phyloP scores from a whole-genome alignment of 2,329 filamentous ascomycete species.

The Curvularia spicifera region DNA sequence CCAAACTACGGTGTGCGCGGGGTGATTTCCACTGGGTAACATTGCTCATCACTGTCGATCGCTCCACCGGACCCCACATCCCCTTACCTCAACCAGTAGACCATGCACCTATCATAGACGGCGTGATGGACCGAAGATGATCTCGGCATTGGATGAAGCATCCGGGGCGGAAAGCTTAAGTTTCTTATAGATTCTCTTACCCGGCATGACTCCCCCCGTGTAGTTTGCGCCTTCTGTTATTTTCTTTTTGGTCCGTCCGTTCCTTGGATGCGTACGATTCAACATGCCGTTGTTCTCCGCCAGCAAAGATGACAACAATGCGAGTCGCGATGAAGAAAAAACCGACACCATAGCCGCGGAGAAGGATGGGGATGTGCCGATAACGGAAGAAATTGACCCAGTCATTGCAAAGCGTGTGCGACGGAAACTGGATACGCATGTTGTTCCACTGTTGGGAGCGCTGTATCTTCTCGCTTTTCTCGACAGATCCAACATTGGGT shows the following conservation, averaged over 20 bases:
- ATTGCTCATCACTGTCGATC: constrained; percentile 13
- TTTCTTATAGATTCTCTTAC: constrained; percentile 5
- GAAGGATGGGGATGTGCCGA: constrained; percentile 2
- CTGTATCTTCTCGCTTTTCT: constrained; percentile 47
- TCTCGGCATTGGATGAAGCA: constrained; percentile 10
- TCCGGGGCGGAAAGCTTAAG: constrained; percentile 2
- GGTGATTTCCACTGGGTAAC: neutral
- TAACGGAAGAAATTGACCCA: constrained; percentile 19
- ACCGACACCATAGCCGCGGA: constrained; percentile 3
- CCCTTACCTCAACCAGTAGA: neutral
- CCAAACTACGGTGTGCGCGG: constrained; percentile 4
- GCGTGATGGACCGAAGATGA: neutral
- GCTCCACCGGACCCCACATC: constrained; percentile 9
- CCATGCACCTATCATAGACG: constrained; percentile 6
- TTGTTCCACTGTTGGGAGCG: constrained; percentile 42
- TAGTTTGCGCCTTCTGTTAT: neutral
- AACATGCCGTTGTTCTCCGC: neutral
- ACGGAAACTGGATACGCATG: constrained; percentile 40
- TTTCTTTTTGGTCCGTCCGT: neutral
- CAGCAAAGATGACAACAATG: neutral
- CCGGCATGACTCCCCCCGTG: neutral
- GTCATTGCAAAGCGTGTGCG: constrained; percentile 36
- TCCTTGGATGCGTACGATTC: neutral
- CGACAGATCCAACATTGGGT: constrained; percentile 51
- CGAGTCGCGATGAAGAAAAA: neutral